Percentiles rank a stretch among this genome's conserved stretches.
These are phyloP conservation scores for Triticum urartu DNA, from an alignment of 176 grass and related monocot genomes.

Conservation along the genomic window DNA sequence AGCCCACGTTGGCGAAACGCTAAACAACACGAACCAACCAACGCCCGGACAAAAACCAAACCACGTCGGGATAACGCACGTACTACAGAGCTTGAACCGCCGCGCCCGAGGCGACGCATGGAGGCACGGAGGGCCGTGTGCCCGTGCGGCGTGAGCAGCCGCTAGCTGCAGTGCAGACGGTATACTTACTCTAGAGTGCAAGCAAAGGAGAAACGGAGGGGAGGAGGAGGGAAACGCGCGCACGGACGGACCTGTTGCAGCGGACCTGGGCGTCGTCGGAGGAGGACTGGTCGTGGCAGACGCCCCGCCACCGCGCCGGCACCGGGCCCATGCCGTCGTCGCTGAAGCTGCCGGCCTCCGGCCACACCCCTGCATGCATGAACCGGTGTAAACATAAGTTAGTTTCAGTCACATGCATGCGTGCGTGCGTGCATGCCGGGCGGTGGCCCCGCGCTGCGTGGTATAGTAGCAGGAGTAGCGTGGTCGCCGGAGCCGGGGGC, in stretches of 20 bases:
- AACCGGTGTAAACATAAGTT: neutral
- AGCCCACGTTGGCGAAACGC: neutral
- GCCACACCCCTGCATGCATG: constrained; percentile 73
- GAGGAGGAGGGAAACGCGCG: neutral
- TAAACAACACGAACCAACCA: neutral
- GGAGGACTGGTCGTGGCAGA: constrained; percentile 67
- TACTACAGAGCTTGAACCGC: neutral
- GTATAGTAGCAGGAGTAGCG: neutral
- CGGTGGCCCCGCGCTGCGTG: neutral
- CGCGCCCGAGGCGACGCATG: neutral
- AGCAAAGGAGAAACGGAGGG: too few relatives aligned
- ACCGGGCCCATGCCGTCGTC: constrained; percentile 77
- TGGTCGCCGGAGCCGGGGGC: neutral
- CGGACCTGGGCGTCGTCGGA: constrained; percentile 42
- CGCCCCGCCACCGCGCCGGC: constrained; percentile 67
- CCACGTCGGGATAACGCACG: neutral
- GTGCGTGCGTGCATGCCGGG: neutral
- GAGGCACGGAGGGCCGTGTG: neutral
- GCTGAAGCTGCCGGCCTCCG: constrained; percentile 90
- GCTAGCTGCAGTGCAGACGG: too few relatives aligned
- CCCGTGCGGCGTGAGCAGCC: too few relatives aligned
- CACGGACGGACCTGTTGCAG: constrained; percentile 71
- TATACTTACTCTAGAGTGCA: too few relatives aligned
- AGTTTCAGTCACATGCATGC: neutral
- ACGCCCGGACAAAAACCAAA: neutral